Conservation (phyloP, 768 basidiomycete species). For the Hirschioporus abietinus region DNA sequence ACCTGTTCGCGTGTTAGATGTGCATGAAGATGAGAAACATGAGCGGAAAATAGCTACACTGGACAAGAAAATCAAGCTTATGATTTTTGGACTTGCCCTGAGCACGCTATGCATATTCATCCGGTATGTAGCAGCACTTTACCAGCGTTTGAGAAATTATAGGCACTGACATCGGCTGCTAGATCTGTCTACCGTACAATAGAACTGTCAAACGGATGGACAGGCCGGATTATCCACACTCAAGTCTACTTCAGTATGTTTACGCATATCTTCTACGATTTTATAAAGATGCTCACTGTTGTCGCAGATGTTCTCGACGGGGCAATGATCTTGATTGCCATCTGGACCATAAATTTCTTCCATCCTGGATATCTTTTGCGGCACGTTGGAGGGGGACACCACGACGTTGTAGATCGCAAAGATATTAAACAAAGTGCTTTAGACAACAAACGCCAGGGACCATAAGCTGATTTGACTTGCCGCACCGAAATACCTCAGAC, state of each 20-base stretch:
- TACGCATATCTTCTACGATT: background rate
- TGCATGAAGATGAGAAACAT: background rate
- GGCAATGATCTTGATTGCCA: slow-evolving; percentile 27
- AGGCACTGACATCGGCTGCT: background rate
- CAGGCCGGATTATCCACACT: slow-evolving; percentile 9
- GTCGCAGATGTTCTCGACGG: slow-evolving; percentile 20
- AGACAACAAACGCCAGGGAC: background rate
- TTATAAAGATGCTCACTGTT: background rate
- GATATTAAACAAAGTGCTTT: background rate
- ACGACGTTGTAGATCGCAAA: background rate
- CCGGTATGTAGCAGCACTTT: slow-evolving; percentile 30
- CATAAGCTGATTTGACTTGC: background rate
- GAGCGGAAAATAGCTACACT: slow-evolving; percentile 4
- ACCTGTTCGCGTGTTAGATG: background rate
- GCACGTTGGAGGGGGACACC: background rate
- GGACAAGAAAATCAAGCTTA: slow-evolving; percentile 20
- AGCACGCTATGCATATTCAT: slow-evolving; percentile 23
- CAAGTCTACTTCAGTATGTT: slow-evolving; percentile 8
- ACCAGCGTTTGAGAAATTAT: too few relatives aligned
- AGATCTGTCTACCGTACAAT: slow-evolving; percentile 7
- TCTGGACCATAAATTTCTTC: slow-evolving; percentile 24
- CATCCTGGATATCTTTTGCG: slow-evolving; percentile 21
- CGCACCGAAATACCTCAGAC: background rate
- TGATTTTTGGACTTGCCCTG: slow-evolving; percentile 20
- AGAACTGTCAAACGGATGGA: slow-evolving; percentile 12